These are phyloP conservation scores for Smithsoniella earleae DNA, from an alignment of 163 green algal genomes.

Conservation along the genomic window DNA sequence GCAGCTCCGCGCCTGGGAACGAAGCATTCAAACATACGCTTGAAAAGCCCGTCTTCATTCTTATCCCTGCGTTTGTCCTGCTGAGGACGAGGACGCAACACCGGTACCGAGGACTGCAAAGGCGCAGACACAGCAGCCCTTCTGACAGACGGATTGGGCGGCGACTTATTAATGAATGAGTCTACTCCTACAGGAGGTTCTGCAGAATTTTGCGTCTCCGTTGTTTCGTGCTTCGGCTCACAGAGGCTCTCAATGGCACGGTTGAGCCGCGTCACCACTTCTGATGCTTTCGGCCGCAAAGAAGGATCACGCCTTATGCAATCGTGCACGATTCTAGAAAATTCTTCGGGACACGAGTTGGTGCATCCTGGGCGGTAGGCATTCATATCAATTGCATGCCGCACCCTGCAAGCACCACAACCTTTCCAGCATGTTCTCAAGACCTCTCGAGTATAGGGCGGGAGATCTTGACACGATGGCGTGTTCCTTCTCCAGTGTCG, in stretches of 20 bases:
- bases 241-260: neutral
- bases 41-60: too few species aligned
- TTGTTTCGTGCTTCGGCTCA: too few species aligned
- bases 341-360: constrained; percentile 3
- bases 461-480: neutral
- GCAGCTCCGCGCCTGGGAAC: too few species aligned
- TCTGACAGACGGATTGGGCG: too few species aligned
- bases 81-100: too few species aligned
- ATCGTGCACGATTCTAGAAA: constrained; percentile 23
- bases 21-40: too few species aligned
- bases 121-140: too few species aligned
- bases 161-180: too few species aligned
- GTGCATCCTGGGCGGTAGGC: constrained; percentile 21
- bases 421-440: neutral
- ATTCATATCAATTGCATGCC: neutral
- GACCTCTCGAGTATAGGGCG: neutral
- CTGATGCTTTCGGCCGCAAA: neutral
- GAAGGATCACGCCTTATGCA: constrained; percentile 22
- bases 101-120: too few species aligned
- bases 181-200: too few species aligned
- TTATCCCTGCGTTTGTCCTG: too few species aligned
- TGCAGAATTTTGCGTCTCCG: too few species aligned
- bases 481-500: neutral
- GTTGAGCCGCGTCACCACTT: constrained; percentile 14
- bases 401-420: neutral